Base-by-base conservation (phyloP, 805 yeast species). In the Candida stauntonica region DNA sequence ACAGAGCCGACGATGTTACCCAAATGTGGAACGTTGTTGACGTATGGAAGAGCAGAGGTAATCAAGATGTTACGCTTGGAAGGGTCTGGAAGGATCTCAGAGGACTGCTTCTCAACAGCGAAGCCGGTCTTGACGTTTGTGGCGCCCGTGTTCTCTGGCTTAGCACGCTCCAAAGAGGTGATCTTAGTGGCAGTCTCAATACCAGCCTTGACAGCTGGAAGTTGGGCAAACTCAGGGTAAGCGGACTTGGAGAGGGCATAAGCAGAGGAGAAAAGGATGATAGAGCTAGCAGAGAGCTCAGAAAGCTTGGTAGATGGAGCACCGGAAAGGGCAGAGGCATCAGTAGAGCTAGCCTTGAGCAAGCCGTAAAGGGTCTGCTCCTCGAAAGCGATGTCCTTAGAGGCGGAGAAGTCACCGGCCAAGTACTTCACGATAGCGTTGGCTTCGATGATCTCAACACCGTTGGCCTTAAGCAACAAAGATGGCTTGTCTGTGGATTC, bases 1-100 rank as follows among this genome's bases (percentile, higher is more conserved):
- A 91, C 97, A 23, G 95, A 84, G 6, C 99, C 99, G 40, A 93
- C 79, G 51, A 93, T 88, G 67, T 93, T 93, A 56, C 99, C 99
- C 61, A 93, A 73, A 66, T 93, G 99, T 31, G 99, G 99, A 36
- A 93, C 99, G 58, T 93, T 93, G 67, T 93, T 93, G 39, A 93
- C 99, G 54, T 93, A 93, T 9, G 99, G 99, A 55, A 93, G 75
- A 24, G 99, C 98, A 18, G 98, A 89, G 2, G 98, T 91, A 57
- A 93, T 81, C 51, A 93, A 68, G 40, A 91, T 76, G 64, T 93
- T 93, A 57, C 83, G 75, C 75, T 17, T 73, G 68, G 51, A 75
- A 76, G 51, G 48, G 23, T 50, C 50, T 41, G 98, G 99, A 36
- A 73, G 51, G 46, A 81, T 72, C 36, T 71, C 72, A 26, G 42